Evolutionary conservation across 108 stramenopile genomes (phyloP).

Genomic region (Pseudonitzschia multistriata): DNA sequence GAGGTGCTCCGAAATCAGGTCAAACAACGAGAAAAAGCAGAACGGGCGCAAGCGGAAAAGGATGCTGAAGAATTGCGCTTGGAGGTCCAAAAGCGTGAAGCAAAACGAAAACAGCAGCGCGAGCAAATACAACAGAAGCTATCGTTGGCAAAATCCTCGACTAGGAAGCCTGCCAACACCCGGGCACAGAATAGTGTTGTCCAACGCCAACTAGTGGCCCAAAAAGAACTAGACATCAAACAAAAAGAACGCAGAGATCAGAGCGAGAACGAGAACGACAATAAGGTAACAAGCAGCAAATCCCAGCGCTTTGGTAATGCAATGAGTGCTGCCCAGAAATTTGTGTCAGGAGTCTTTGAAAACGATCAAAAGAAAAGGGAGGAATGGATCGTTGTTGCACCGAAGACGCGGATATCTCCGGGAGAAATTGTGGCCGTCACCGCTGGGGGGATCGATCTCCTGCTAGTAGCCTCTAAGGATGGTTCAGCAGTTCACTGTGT

Average conservation of each 20-base stretch:
- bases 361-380: slow-evolving; percentile 29
- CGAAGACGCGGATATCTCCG: slow-evolving; percentile 85
- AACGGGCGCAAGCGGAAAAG: background rate
- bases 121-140: background rate
- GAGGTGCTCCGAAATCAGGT: background rate
- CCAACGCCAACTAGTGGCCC: background rate
- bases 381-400: slow-evolving; percentile 79
- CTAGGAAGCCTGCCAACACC: background rate
- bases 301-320: slow-evolving; percentile 10
- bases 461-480: slow-evolving; percentile 75
- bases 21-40: background rate
- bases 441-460: slow-evolving; percentile 71
- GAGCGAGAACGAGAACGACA: background rate
- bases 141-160: background rate
- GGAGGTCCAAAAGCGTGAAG: slow-evolving; percentile 3
- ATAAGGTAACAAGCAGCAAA: background rate
- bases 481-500: slow-evolving; percentile 79
- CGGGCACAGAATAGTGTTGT: background rate
- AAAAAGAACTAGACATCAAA: slow-evolving; percentile 13
- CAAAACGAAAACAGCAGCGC: background rate
- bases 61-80: slow-evolving; percentile 15
- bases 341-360: slow-evolving; percentile 15
- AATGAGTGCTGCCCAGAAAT: slow-evolving; percentile 29
- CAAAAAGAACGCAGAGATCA: slow-evolving; percentile 6
- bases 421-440: slow-evolving; percentile 86